Base-by-base conservation (phyloP, 2,329 filamentous ascomycete species). In the Colletotrichum chrysophilum region DNA sequence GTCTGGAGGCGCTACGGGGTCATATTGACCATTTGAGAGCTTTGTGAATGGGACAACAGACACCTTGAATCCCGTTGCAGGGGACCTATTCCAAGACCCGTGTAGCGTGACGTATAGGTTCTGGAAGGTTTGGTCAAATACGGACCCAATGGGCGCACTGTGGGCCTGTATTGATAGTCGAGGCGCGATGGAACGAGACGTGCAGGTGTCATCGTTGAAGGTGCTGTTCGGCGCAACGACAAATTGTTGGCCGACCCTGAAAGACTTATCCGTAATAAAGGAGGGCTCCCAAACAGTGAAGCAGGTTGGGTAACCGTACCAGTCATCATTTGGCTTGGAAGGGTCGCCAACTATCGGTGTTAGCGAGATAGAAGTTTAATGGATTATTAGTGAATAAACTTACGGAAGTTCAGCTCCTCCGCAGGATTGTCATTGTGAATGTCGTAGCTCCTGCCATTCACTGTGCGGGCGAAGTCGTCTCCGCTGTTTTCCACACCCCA, bases 361-460 rank as follows among this genome's bases (percentile, higher is more conserved):
- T 30, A 58, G 55, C 16, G 21, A 1, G 16, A 58, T 30, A 26
- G 3, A 30, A 30, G 9, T 28, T 16, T 3, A 65, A 7, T 12
- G 6, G 36, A 56, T 14, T 2, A 61, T 8, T 16, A 18, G 21
- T 18, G 8, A 0, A 6, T 14, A 13, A 8, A 76, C 81, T 77
- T 79, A 83, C 91, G 87, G 82, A 90, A 93, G 82, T 94, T 93
- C 78, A 94, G 82, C 82, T 94, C 91, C 79, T 94, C 92, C 5
- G 89, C 91, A 2, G 92, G 92, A 79, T 93, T 93, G 80, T 93
- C 86, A 60, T 88, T 84, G 78, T 91, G 89, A 70, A 93, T 89
- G 68, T 91, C 89, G 7, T 78, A 79, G 7, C 78, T 78, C 32
- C 86, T 79, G 60, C 88, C 88, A 71, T 88, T 85, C 34, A 90